Conservation (phyloP, 2,329 filamentous ascomycete genomes). For the Zasmidium cellare region DNA sequence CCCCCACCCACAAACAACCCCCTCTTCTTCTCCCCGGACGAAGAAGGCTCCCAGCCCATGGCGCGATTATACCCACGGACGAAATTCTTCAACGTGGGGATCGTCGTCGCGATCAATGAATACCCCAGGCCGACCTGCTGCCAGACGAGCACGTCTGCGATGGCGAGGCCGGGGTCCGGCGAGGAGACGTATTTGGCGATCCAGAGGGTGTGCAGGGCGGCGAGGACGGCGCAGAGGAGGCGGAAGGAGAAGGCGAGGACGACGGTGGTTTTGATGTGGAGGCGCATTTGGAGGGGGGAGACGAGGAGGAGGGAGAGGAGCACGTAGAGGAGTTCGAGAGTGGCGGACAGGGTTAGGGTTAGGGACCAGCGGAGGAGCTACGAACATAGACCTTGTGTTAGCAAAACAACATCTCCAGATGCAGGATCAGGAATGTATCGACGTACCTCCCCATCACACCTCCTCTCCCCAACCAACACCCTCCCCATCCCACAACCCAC, state of each 20-base stretch:
- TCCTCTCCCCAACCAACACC: constrained; percentile 16
- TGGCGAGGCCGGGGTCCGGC: constrained; percentile 22
- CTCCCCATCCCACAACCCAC: constrained; percentile 19
- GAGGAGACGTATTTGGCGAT: constrained; percentile 22
- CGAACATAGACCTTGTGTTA: neutral
- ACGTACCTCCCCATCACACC: constrained; percentile 23
- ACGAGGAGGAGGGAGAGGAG: constrained; percentile 26
- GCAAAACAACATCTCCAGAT: neutral
- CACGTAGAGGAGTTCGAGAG: constrained; percentile 29
- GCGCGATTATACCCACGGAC: constrained; percentile 28
- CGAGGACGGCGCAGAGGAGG: constrained; percentile 23
- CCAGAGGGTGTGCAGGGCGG: constrained; percentile 19
- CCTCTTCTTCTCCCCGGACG: constrained; percentile 16
- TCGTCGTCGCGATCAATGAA: constrained; percentile 31
- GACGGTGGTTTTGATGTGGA: constrained; percentile 30
- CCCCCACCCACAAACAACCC: constrained; percentile 21
- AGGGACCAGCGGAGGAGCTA: constrained; percentile 28
- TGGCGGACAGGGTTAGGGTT: constrained; percentile 27
- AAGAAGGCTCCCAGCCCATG: constrained; percentile 23
- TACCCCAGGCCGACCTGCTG: constrained; percentile 33
- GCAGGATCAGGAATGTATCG: neutral
- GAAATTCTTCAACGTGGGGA: constrained; percentile 33
- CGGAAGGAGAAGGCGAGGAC: constrained; percentile 32
- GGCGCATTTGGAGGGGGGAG: constrained; percentile 31
- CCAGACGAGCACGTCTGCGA: constrained; percentile 28